Conservation (phyloP, 169 alveolate species). For the Plasmodium knowlesi region DNA sequence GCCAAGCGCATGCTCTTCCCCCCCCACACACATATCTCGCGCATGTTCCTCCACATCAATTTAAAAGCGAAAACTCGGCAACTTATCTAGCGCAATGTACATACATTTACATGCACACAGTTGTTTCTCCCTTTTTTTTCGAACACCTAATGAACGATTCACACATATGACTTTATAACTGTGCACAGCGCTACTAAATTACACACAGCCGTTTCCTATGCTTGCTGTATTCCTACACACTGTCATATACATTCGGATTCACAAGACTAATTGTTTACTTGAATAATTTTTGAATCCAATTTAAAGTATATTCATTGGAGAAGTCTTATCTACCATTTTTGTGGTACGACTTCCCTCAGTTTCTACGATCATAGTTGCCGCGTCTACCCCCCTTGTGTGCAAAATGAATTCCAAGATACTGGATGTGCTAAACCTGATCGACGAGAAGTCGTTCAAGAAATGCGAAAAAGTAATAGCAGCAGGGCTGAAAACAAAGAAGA, state of each 20-base stretch:
- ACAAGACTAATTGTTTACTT: neutral
- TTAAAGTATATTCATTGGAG: neutral
- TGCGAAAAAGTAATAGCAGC: slow-evolving; percentile 35
- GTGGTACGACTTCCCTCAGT: neutral
- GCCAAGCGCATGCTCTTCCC: neutral
- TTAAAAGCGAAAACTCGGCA: neutral
- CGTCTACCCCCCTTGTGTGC: neutral
- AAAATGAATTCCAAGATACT: slow-evolving; percentile 51
- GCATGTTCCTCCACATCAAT: neutral
- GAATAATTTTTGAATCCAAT: neutral
- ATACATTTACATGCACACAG: neutral
- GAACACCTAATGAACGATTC: neutral
- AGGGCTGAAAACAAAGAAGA: slow-evolving; percentile 49
- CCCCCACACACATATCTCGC: too few relatives aligned
- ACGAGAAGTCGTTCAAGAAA: slow-evolving; percentile 52
- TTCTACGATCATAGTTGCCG: neutral
- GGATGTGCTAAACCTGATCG: slow-evolving; percentile 45
- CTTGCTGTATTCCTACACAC: neutral
- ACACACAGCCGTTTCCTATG: neutral
- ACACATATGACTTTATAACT: neutral
- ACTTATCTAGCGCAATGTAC: neutral
- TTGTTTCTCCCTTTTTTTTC: neutral
- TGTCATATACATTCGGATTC: neutral
- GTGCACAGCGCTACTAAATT: neutral
- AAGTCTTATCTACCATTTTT: neutral